Evolutionary conservation across 768 basidiomycete species (phyloP), one percentile per base, ranked within the genome.

Genomic region (Lentinula detonsa): DNA sequence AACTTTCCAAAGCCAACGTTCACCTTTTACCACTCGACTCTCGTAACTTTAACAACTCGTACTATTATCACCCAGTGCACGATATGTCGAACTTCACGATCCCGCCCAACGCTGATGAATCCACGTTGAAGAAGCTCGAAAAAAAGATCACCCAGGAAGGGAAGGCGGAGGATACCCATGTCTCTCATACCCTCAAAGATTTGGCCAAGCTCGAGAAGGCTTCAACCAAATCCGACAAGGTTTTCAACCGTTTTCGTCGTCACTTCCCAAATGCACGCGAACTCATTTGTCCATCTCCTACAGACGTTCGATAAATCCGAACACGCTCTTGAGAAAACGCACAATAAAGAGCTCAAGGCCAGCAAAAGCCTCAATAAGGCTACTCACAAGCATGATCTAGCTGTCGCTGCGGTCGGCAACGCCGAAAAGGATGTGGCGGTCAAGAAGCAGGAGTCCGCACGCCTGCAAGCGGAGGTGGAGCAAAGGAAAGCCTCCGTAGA

Each of bases 231-330:
- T 75, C 76, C 50, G 65, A 71, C 62, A 82, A 80, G 73, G 79
- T 80, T 33, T 6, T 34, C 13, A 3, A 5, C 15, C 0, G 6
- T 18, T 59, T 18, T 21, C 18, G 15, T 18, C 28, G 10, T 11
- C 1, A n/a, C 33, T 18, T 5, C 40, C 23, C 18, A 15, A 3
- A 18, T 46, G 18, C 39, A n/a, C 18, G 13, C 13, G 9, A 31
- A 21, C 35, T 28, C 39, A 28, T 28, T 49, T 31, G 8, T 16
- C 9, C 49, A 21, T 11, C 16, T 9, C 31, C 57, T 43, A 50
- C 66, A 84, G 82, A 71, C 69, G 4, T 73, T 71, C 21, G 73
- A 77, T n/a, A 81, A 83, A 65, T 77, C 81, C 8, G 74, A 78
- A 48, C 79, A 81, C 65, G 60, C 70, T 5, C 71, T 77, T 35